phyloP scores from a whole-genome alignment of 352 stramenopile species.

The Phytophthora uliginosa region DNA sequence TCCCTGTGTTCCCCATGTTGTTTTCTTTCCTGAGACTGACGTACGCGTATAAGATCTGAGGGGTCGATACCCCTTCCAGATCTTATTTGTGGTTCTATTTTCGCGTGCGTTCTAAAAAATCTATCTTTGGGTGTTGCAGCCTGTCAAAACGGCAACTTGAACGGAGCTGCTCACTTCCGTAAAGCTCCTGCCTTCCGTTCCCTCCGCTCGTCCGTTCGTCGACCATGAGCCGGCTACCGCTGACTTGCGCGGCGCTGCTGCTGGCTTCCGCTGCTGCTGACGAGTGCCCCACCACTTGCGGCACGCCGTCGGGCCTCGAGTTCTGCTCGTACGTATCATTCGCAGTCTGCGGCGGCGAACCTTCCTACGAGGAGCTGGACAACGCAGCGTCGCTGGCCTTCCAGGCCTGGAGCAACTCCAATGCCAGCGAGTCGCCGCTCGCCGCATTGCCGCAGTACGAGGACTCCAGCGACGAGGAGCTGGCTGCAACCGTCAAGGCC shows the following conservation, averaged over 20 bases:
- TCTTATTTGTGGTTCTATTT: constrained; percentile 11
- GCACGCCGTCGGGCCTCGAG: constrained; percentile 70
- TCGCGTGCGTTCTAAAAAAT: constrained; percentile 1
- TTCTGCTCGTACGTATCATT: constrained; percentile 90
- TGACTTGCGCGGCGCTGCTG: constrained; percentile 24
- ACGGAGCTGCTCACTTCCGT: constrained; percentile 20
- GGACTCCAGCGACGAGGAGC: constrained; percentile 41
- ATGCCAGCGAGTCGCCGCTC: constrained; percentile 52
- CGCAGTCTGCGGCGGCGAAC: constrained; percentile 65
- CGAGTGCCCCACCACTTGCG: constrained; percentile 83
- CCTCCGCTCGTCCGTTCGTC: constrained; percentile 12
- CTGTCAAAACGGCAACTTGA: constrained; percentile 3
- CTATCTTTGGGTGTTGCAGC: constrained; percentile 1
- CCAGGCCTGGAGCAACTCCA: constrained; percentile 51
- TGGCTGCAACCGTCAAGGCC: constrained; percentile 46
- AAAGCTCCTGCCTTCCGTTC: neutral
- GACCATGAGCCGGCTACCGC: constrained; percentile 11
- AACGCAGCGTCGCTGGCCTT: constrained; percentile 48
- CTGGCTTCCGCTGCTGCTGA: constrained; percentile 25
- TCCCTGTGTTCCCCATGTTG: constrained; percentile 54
- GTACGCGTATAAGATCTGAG: constrained; percentile 5
- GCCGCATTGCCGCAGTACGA: constrained; percentile 63
- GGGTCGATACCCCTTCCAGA: neutral
- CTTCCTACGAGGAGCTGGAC: constrained; percentile 76
- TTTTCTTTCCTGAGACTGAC: constrained; percentile 16